Percentiles rank a stretch among this genome's conserved stretches.
Evolutionary conservation across 176 grass and related monocot species (phyloP).

Genomic region (Tillandsia fasciculata): DNA sequence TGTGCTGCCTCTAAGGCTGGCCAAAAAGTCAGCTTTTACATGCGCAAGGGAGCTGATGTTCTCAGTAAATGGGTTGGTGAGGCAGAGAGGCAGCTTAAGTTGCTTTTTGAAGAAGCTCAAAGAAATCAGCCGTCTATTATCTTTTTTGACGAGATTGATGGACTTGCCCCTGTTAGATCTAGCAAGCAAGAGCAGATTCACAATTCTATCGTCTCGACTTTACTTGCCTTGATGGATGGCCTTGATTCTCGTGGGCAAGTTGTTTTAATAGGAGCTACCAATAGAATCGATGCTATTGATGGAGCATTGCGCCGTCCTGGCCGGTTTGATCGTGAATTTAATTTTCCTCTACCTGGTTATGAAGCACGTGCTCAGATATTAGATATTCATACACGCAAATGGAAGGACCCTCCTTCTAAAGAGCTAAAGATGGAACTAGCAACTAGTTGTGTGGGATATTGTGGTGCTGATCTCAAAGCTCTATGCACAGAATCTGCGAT

Average conservation of each 20-base stretch:
- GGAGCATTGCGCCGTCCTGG: constrained; percentile 93
- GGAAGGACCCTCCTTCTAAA: constrained; percentile 78
- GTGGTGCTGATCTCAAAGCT: constrained; percentile 96
- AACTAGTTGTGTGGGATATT: constrained; percentile 95
- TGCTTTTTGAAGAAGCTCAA: constrained; percentile 99
- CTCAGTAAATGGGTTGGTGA: constrained; percentile 99
- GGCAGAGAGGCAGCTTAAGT: constrained; percentile 94
- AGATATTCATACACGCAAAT: constrained; percentile 96
- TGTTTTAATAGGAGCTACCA: constrained; percentile 98
- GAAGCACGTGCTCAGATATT: constrained; percentile 88
- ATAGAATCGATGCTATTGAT: constrained; percentile 98
- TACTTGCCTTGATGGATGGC: constrained; percentile 99
- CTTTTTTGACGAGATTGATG: constrained; percentile 99
- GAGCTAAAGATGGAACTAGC: constrained; percentile 91
- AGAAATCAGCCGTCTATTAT: constrained; percentile 98
- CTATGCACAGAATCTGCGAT: constrained; percentile 98
- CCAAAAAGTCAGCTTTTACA: constrained; percentile 98
- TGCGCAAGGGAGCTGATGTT: constrained; percentile 99
- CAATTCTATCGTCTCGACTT: constrained; percentile 98
- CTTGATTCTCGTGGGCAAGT: constrained; percentile 98
- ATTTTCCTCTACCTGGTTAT: constrained; percentile 92
- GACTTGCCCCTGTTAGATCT: constrained; percentile 95
- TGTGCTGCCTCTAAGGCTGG: constrained; percentile 91
- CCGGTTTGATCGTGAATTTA: constrained; percentile 95
- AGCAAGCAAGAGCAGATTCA: constrained; percentile 99